phyloP scores from a whole-genome alignment of 2,329 filamentous ascomycete genomes.

The Hymenoscyphus linearis region DNA sequence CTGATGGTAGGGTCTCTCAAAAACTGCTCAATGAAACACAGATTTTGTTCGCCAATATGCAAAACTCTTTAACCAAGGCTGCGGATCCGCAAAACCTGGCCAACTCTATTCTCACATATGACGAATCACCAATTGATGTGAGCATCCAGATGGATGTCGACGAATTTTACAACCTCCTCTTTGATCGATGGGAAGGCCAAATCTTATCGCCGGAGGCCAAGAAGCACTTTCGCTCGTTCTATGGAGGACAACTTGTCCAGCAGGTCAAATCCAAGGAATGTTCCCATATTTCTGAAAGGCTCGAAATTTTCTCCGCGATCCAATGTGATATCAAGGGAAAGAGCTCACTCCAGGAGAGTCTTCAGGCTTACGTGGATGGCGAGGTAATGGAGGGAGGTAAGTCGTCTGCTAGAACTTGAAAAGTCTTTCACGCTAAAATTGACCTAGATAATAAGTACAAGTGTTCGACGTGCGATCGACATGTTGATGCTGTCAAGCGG shows the following conservation, averaged over 20 bases:
- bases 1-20: constrained; percentile 52
- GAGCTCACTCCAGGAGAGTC: constrained; percentile 72
- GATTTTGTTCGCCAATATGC: constrained; percentile 77
- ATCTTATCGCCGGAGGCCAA: constrained; percentile 64
- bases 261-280: constrained; percentile 96
- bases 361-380: constrained; percentile 92
- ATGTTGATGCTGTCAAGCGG: constrained; percentile 91
- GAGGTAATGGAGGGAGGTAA: constrained; percentile 88
- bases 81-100: constrained; percentile 72
- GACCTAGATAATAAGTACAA: constrained; percentile 88
- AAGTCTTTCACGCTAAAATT: constrained; percentile 21
- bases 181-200: constrained; percentile 85
- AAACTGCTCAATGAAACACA: constrained; percentile 72
- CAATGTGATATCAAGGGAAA: constrained; percentile 97
- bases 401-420: constrained; percentile 21
- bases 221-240: constrained; percentile 72
- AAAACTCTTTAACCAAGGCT: constrained; percentile 69
- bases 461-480: constrained; percentile 80
- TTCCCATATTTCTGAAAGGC: constrained; percentile 81
- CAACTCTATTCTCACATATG: constrained; percentile 72
- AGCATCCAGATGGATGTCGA: constrained; percentile 96
- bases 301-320: constrained; percentile 89
- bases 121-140: constrained; percentile 78
- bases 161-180: constrained; percentile 91
- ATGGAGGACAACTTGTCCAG: constrained; percentile 85